Evolutionary conservation across 495 filamentous ascomycete genomes (phyloP).

Genomic region (Podospora didyma): DNA sequence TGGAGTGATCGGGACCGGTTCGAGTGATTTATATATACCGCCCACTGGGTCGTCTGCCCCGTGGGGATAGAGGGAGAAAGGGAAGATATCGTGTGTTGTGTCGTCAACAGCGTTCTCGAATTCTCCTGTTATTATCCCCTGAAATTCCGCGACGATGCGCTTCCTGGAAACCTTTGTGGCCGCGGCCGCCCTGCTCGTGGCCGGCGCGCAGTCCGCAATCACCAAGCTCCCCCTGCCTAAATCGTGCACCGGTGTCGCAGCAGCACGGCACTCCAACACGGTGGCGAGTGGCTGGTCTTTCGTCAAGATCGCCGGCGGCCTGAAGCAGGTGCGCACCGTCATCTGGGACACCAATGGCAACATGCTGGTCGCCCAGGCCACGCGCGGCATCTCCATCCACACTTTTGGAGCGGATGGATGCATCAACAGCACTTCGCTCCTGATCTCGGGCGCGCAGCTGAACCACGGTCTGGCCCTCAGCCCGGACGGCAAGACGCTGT

Average conservation of each 20-base stretch:
- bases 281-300: slow-evolving; percentile 53
- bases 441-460: slow-evolving; percentile 40
- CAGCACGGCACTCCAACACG: slow-evolving; percentile 30
- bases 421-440: slow-evolving; percentile 32
- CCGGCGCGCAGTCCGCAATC: slow-evolving; percentile 21
- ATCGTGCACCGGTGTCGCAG: slow-evolving; percentile 30
- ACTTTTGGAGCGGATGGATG: slow-evolving; percentile 49
- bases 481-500: slow-evolving; percentile 57
- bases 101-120: neutral
- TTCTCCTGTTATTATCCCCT: neutral
- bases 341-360: slow-evolving; percentile 58
- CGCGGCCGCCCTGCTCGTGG: slow-evolving; percentile 21
- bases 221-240: slow-evolving; percentile 26
- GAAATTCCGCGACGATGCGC: slow-evolving; percentile 18
- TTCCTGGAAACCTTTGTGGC: slow-evolving; percentile 13
- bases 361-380: slow-evolving; percentile 55
- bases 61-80: too few relatives aligned
- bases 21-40: neutral
- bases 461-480: slow-evolving; percentile 66
- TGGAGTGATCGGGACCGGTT: too few relatives aligned
- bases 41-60: too few relatives aligned
- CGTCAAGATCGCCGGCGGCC: slow-evolving; percentile 50
- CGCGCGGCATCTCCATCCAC: slow-evolving; percentile 50
- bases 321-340: slow-evolving; percentile 54
- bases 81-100: too few relatives aligned